phyloP scores from a whole-genome alignment of 495 filamentous ascomycete genomes.

The Jackrogersella multiformis region DNA sequence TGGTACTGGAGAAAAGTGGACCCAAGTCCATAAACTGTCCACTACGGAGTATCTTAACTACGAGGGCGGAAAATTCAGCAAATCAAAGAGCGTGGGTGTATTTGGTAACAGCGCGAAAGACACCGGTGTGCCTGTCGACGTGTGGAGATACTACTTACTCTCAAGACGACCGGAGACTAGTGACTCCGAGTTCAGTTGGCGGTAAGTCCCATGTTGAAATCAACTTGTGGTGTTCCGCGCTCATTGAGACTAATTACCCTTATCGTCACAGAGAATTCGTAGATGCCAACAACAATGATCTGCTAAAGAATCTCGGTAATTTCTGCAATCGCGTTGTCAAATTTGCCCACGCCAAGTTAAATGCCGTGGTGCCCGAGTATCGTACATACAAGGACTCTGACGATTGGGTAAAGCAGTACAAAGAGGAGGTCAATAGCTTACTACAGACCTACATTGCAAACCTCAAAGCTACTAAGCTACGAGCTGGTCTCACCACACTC shows the following conservation, averaged over 20 bases:
- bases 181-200: conserved; percentile 90
- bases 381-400: conserved; percentile 61
- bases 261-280: conserved; percentile 68
- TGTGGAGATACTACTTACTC: conserved; percentile 94
- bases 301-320: conserved; percentile 92
- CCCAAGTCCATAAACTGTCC: conserved; percentile 85
- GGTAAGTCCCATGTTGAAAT: conserved; percentile 33
- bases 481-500: conserved; percentile 73
- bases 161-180: conserved; percentile 88
- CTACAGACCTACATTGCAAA: conserved; percentile 76
- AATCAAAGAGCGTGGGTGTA: conserved; percentile 87
- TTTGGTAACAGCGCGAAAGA: conserved; percentile 90
- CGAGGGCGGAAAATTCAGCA: conserved; percentile 95
- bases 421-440: conserved; percentile 65
- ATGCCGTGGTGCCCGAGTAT: conserved; percentile 75
- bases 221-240: background rate
- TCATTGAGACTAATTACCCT: conserved; percentile 7
- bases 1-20: conserved; percentile 87
- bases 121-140: conserved; percentile 84
- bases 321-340: conserved; percentile 94
- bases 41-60: conserved; percentile 98
- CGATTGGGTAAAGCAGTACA: conserved; percentile 53
- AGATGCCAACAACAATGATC: conserved; percentile 85
- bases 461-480: conserved; percentile 78
- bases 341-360: conserved; percentile 80